Evolutionary conservation across 2,329 filamentous ascomycete genomes (phyloP).

Genomic region (Pseudocercospora cruenta): DNA sequence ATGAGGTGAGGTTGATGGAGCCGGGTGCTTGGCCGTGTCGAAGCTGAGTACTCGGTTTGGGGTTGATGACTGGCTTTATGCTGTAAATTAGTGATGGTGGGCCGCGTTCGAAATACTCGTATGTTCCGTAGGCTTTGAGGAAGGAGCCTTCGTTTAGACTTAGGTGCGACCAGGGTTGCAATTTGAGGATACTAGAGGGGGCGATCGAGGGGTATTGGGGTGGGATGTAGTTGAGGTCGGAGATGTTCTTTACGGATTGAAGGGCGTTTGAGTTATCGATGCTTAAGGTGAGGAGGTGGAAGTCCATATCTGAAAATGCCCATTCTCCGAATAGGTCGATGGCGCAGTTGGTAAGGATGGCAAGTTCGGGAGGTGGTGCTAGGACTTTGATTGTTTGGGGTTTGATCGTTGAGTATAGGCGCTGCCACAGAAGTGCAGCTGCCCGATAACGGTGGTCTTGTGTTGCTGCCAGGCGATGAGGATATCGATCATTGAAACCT

Average conservation of each 20-base stretch:
- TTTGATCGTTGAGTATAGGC: constrained; percentile 58
- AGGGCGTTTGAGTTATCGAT: neutral
- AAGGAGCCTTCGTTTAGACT: constrained; percentile 76
- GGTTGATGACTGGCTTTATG: constrained; percentile 28
- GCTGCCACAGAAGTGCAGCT: constrained; percentile 52
- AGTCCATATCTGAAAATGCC: constrained; percentile 41
- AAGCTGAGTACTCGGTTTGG: neutral
- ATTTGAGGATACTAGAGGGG: constrained; percentile 54
- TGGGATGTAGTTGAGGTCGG: constrained; percentile 18
- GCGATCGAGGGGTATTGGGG: constrained; percentile 28
- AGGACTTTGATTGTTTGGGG: constrained; percentile 48
- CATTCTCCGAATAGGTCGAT: constrained; percentile 53
- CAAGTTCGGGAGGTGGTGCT: constrained; percentile 65
- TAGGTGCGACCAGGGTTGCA: constrained; percentile 67
- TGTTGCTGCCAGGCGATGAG: constrained; percentile 42
- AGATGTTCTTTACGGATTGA: neutral
- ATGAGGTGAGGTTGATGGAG: constrained; percentile 27
- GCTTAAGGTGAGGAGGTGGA: constrained; percentile 35
- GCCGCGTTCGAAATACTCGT: constrained; percentile 70
- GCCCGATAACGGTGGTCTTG: constrained; percentile 34
- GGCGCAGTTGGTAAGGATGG: constrained; percentile 61
- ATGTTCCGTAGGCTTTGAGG: constrained; percentile 69
- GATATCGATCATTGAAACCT: constrained; percentile 33
- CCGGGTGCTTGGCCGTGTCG: neutral
- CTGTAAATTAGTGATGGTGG: constrained; percentile 45